Percentiles rank a stretch among this genome's conserved stretches.
These are phyloP conservation scores for Dipteronia sinensis DNA, from an alignment of 345 rosid species.

Conservation along the genomic window DNA sequence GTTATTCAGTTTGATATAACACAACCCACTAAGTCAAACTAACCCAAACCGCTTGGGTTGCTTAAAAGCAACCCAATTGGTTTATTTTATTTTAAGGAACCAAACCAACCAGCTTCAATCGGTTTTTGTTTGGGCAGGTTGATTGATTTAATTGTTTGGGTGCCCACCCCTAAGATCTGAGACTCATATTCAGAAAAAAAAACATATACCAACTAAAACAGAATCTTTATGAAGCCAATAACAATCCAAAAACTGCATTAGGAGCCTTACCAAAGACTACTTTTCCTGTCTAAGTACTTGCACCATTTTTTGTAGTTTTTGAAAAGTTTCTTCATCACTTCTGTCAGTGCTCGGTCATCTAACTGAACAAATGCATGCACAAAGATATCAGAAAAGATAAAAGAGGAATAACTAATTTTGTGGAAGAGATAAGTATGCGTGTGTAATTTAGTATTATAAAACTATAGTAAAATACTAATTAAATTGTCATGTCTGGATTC, in stretches of 20 bases:
- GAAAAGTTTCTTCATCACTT: slow-evolving; percentile 99
- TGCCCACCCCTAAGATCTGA: too few species aligned
- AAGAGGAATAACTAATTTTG: neutral
- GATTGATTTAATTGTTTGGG: too few species aligned
- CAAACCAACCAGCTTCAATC: too few species aligned
- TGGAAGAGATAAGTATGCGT: neutral
- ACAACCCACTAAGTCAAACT: too few species aligned
- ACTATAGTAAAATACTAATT: too few species aligned
- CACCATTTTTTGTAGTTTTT: slow-evolving; percentile 99
- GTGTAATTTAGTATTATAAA: too few species aligned
- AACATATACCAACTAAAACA: neutral
- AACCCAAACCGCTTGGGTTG: too few species aligned
- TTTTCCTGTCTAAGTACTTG: slow-evolving; percentile 92
- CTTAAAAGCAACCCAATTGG: too few species aligned
- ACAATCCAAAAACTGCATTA: slow-evolving; percentile 4
- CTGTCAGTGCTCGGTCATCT: slow-evolving; percentile 94
- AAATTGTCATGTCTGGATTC: neutral
- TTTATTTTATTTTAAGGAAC: too few species aligned
- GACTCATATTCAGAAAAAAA: neutral
- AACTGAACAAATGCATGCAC: slow-evolving; percentile 45
- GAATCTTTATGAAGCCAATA: neutral
- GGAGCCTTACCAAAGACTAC: slow-evolving; percentile 90
- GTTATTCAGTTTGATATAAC: too few species aligned
- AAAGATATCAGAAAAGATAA: neutral
- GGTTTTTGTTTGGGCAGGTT: too few species aligned